Evolutionary conservation across 2,329 filamentous ascomycete species (phyloP).

Genomic region (Penicillium oxalicum): DNA sequence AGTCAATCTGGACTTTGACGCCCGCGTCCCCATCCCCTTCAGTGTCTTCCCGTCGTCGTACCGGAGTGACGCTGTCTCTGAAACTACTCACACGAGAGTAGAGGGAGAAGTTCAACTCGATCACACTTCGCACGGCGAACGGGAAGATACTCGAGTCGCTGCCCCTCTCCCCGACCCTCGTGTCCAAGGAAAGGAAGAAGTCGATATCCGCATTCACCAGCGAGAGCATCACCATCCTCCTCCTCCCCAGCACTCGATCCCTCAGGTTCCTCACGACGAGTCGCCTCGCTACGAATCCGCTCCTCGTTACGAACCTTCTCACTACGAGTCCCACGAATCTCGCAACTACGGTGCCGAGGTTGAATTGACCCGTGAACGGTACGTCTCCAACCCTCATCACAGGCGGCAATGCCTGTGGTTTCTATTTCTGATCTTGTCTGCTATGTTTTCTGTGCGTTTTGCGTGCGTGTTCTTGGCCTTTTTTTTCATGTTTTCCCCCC

Average conservation of each 20-base stretch:
- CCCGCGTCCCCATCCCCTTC: conserved; percentile 97
- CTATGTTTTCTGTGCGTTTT: neutral
- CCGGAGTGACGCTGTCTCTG: conserved; percentile 65
- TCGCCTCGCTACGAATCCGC: neutral
- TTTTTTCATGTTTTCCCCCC: neutral
- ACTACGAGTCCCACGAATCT: conserved; percentile 39
- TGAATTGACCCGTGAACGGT: conserved; percentile 49
- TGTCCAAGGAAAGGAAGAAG: conserved; percentile 74
- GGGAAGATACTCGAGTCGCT: conserved; percentile 85
- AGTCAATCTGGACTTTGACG: conserved; percentile 99
- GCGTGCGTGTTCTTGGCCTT: neutral
- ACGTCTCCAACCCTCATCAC: conserved; percentile 21
- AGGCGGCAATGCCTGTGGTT: conserved; percentile 8
- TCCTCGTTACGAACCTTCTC: conserved; percentile 29
- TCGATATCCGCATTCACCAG: conserved; percentile 67
- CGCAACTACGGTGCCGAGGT: conserved; percentile 37
- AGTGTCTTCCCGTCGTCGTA: conserved; percentile 99
- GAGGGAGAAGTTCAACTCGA: conserved; percentile 80
- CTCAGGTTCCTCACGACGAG: neutral
- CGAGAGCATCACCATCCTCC: conserved; percentile 3
- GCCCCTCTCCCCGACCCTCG: conserved; percentile 59
- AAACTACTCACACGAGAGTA: conserved; percentile 69
- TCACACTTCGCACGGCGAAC: conserved; percentile 78
- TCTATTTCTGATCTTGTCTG: conserved; percentile 8
- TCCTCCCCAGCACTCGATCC: neutral